Percentiles rank a stretch among this genome's conserved stretches.
phyloP scores from a whole-genome alignment of 805 yeast species.

The Cyberlindnera japonica region DNA sequence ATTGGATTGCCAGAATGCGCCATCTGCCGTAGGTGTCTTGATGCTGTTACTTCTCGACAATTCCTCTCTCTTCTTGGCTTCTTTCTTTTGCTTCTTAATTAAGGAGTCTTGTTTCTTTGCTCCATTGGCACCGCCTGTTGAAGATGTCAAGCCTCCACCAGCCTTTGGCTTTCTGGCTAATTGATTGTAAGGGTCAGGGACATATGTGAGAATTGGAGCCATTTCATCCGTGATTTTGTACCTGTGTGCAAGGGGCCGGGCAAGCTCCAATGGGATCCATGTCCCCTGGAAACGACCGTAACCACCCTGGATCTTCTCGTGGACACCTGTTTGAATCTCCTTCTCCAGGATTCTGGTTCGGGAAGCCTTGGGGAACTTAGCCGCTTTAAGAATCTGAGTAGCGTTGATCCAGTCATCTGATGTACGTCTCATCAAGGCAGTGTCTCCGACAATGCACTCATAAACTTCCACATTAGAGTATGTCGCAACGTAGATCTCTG shows the following conservation, averaged over 20 bases:
- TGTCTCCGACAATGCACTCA: conserved; percentile 26
- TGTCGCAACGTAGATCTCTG: conserved; percentile 24
- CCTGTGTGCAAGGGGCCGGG: conserved; percentile 51
- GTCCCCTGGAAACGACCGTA: conserved; percentile 85
- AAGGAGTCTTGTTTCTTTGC: conserved; percentile 18
- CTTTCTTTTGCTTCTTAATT: conserved; percentile 25
- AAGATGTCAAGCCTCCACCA: conserved; percentile 1
- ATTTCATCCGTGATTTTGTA: conserved; percentile 50
- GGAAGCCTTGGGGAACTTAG: conserved; percentile 74
- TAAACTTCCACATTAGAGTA: conserved; percentile 30
- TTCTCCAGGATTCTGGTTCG: conserved; percentile 72
- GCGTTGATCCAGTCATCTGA: conserved; percentile 93
- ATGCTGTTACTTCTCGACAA: not conserved
- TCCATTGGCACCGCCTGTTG: not conserved
- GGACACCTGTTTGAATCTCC: conserved; percentile 64
- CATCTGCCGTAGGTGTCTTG: conserved; percentile 3
- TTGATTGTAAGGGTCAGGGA: conserved; percentile 44
- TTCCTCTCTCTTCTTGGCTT: conserved; percentile 13
- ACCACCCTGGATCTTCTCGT: conserved; percentile 82
- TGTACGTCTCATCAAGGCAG: conserved; percentile 72
- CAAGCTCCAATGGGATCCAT: conserved; percentile 73
- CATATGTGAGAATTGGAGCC: conserved; percentile 51
- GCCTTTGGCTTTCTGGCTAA: conserved; percentile 37
- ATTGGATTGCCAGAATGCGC: conserved; percentile 11
- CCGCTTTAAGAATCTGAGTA: conserved; percentile 75